Evolutionary conservation across 1,139 yeast species (phyloP).

Genomic region (Zygosaccharomyces pseudobailii): DNA sequence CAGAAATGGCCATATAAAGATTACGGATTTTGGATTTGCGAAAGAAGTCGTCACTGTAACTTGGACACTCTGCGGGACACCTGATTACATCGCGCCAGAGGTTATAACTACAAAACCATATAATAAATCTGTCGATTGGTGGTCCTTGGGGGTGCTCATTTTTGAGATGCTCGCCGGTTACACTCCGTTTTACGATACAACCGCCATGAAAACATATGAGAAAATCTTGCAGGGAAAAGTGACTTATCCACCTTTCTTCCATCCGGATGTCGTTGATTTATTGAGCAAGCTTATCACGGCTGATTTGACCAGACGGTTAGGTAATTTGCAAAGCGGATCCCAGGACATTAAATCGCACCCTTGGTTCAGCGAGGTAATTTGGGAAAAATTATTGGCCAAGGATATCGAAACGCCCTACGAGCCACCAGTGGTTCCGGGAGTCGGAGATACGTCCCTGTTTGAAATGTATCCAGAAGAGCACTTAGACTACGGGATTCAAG

Average conservation of each 20-base stretch:
- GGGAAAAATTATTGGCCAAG: slow-evolving; percentile 85
- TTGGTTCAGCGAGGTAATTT: slow-evolving; percentile 93
- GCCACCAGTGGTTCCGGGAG: slow-evolving; percentile 95
- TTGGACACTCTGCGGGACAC: slow-evolving; percentile 96
- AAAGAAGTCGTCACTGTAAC: slow-evolving; percentile 92
- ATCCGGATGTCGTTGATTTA: slow-evolving; percentile 83
- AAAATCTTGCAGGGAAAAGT: slow-evolving; percentile 86
- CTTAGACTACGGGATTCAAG: slow-evolving; percentile 75
- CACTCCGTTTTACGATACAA: slow-evolving; percentile 94
- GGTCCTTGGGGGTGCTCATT: slow-evolving; percentile 92
- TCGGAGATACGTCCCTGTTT: slow-evolving; percentile 90
- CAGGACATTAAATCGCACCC: slow-evolving; percentile 86
- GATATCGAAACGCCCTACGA: slow-evolving; percentile 98
- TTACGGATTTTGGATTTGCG: slow-evolving; percentile 97
- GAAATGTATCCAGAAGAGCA: slow-evolving; percentile 95
- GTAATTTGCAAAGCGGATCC: slow-evolving; percentile 88
- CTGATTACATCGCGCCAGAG: slow-evolving; percentile 97
- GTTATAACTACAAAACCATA: slow-evolving; percentile 95
- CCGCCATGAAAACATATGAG: slow-evolving; percentile 97
- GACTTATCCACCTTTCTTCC: slow-evolving; percentile 81
- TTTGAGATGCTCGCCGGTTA: slow-evolving; percentile 97
- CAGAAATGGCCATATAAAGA: slow-evolving; percentile 89
- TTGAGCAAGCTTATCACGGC: slow-evolving; percentile 78
- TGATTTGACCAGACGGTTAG: slow-evolving; percentile 84
- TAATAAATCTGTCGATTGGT: slow-evolving; percentile 97